phyloP scores from a whole-genome alignment of 306 rosid genomes.

The Trifolium dubium region DNA sequence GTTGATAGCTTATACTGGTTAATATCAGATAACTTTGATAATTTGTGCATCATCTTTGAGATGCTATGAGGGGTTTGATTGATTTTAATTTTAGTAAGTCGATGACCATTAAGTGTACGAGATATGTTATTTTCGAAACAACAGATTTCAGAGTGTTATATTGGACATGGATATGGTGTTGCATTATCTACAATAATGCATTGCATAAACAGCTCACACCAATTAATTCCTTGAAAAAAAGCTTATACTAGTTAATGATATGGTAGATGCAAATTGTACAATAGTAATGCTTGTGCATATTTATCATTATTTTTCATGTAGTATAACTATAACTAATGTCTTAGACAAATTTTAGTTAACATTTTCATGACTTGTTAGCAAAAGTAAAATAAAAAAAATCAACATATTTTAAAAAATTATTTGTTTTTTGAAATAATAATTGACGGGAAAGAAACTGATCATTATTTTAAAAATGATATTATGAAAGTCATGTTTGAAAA shows the following conservation, averaged over 20 bases:
- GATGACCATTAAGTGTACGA: constrained; percentile 15
- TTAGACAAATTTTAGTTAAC: not conserved
- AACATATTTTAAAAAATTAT: too few relatives aligned
- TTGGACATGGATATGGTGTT: constrained; percentile 1
- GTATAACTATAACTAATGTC: not conserved
- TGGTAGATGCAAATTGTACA: not conserved
- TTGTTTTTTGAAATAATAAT: not conserved
- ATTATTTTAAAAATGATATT: not conserved
- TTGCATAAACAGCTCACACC: constrained; percentile 8
- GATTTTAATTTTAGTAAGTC: not conserved
- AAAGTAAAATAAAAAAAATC: not conserved
- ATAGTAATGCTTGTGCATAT: not conserved
- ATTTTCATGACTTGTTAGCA: not conserved
- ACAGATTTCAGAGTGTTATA: constrained; percentile 6
- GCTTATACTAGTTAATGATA: too few relatives aligned
- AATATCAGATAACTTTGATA: constrained; percentile 25
- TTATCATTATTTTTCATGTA: not conserved
- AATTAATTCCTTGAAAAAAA: not conserved
- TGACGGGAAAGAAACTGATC: not conserved
- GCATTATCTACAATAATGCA: not conserved
- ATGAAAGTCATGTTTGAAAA: not conserved
- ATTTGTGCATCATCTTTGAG: constrained; percentile 16
- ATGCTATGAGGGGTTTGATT: constrained; percentile 21
- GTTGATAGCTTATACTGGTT: constrained; percentile 1
- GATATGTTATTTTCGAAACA: constrained; percentile 9